Conservation (phyloP, 768 basidiomycete species). For the Tylopilus sp. region DNA sequence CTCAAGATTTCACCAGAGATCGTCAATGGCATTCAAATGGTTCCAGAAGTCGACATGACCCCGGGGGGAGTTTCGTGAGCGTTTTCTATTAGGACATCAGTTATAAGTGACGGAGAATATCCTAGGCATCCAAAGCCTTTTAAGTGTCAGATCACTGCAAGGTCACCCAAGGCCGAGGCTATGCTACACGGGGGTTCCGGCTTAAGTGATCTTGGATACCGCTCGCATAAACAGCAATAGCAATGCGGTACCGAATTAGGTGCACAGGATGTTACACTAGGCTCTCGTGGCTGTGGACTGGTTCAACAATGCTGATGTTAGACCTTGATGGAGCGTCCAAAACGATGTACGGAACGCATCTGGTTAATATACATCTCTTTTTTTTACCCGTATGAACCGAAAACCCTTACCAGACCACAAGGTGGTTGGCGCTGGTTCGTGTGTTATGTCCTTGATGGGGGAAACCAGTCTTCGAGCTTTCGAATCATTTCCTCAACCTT, state of each 20-base stretch:
- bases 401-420: neutral
- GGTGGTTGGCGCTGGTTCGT: neutral
- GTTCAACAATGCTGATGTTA: neutral
- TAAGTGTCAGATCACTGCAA: no score
- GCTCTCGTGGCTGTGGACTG: neutral
- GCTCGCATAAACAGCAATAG: no score
- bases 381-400: neutral
- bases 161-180: no score
- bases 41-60: no score
- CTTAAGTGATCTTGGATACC: no score
- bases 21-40: no score
- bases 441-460: neutral
- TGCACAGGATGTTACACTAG: neutral
- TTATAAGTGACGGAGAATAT: no score
- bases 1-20: no score
- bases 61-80: conserved; percentile 25
- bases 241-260: neutral
- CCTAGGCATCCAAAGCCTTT: no score
- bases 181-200: no score
- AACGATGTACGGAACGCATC: neutral
- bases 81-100: no score
- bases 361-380: neutral
- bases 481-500: conserved; percentile 26
- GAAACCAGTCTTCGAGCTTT: conserved; percentile 26
- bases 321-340: neutral